Base-by-base conservation (phyloP, 1,284 basidiomycete genomes). In the Stygiomarasmius scandens region DNA sequence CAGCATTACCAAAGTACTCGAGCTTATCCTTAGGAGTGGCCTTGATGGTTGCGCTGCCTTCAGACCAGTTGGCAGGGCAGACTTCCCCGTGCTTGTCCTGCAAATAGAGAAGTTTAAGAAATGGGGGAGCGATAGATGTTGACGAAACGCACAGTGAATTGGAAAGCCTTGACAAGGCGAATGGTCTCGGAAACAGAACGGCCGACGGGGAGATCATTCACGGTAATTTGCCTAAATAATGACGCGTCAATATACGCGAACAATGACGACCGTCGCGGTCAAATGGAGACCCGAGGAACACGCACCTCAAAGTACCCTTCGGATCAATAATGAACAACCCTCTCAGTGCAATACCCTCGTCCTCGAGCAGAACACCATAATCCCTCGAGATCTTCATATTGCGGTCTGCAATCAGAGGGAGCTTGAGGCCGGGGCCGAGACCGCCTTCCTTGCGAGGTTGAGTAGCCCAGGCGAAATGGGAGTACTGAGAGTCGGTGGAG, bases 311-410 rank as follows among this genome's bases (percentile, higher is more conserved):
- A 58, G 79, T 83, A 56, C 93, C 93, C 75, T 91, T 89, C 59
- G 93, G 93, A 73, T 95, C 93, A 66, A 96, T 93, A 71, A 96
- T 80, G 82, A 95, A 96, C 46, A 92, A 80, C 16, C 92, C 93
- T 58, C 93, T 89, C 62, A 95, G 86, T 23, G 93, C 84, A 63
- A 95, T 83, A 49, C 93, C 93, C 67, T 88, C 86, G 2, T 94
- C 92, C 71, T 93, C 92, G 58, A 95, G 78, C 56, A 95, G 82
- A 41, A 95, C 91, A 44, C 90, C 90, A 67, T 96, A 96, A 60
- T 91, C 89, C 54, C 83, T 81, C 19, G 87, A 79, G 64, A 91
- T 88, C 27, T 74, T 69, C 86, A 86, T 85, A 69, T 70, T 85
- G 65, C 81, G 80, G 74, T 92, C 90, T 1, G 90, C 86, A 48